phyloP scores from a whole-genome alignment of 257 asterid genomes.

The Verbascum thapsus region DNA sequence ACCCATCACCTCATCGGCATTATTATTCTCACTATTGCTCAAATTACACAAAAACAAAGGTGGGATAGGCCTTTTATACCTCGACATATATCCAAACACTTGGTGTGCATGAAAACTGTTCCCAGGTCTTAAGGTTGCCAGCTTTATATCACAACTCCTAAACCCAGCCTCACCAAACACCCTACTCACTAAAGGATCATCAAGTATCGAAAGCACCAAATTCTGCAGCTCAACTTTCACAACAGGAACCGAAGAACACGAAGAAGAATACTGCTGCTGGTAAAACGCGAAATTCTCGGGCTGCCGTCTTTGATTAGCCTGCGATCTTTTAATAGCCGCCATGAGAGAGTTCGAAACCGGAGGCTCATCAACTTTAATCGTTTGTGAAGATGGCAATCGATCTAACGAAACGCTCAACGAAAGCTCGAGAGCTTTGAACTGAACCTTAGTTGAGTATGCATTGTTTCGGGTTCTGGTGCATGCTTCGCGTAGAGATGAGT shows the following conservation, averaged over 20 bases:
- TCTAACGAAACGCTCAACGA: conserved; percentile 71
- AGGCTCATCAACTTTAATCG: conserved; percentile 56
- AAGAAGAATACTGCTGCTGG: conserved; percentile 50
- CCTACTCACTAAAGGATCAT: conserved; percentile 87
- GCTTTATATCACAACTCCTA: conserved; percentile 73
- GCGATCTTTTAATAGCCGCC: conserved; percentile 93
- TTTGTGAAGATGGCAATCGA: conserved; percentile 58
- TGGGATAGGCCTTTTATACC: conserved; percentile 55
- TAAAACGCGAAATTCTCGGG: conserved; percentile 73
- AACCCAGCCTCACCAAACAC: conserved; percentile 92
- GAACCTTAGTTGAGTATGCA: conserved; percentile 67
- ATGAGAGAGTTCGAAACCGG: conserved; percentile 84
- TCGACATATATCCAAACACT: conserved; percentile 51
- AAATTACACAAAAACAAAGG: conserved; percentile 74
- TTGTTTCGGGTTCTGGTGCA: conserved; percentile 64
- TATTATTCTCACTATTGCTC: conserved; percentile 12
- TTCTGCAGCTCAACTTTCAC: conserved; percentile 85
- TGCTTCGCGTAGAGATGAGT: conserved; percentile 77
- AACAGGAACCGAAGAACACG: conserved; percentile 49
- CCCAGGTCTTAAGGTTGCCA: conserved; percentile 67
- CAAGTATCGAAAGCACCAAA: conserved; percentile 70
- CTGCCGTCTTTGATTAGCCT: conserved; percentile 82
- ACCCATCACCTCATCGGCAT: conserved; percentile 21
- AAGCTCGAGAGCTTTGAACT: conserved; percentile 87
- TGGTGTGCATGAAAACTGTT: conserved; percentile 43